A percentile compares a stretch with the other conserved stretches of the same genome.
Evolutionary conservation across 108 stramenopile species (phyloP).

Genomic region (Aurantiochytrium sp.): DNA sequence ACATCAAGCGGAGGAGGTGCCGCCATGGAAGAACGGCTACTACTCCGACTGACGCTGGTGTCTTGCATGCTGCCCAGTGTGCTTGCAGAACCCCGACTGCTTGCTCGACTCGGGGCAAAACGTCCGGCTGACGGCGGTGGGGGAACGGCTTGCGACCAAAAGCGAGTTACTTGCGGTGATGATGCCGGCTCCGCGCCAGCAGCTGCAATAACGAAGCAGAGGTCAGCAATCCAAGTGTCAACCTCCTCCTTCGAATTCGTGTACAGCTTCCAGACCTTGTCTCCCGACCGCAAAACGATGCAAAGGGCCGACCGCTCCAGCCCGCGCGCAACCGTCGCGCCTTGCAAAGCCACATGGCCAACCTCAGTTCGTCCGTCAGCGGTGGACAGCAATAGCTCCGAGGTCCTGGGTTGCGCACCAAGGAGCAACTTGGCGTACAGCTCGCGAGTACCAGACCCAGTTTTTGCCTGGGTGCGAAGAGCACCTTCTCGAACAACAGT

Average conservation of each 20-base stretch:
- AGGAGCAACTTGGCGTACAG: not conserved
- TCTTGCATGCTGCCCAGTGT: too few relatives aligned
- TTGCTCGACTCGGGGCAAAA: too few relatives aligned
- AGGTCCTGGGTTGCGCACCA: not conserved
- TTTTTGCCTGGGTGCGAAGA: not conserved
- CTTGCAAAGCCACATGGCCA: not conserved
- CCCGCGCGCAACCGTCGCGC: not conserved
- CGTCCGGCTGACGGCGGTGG: too few relatives aligned
- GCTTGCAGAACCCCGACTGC: too few relatives aligned
- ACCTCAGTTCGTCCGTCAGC: not conserved
- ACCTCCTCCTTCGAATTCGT: not conserved
- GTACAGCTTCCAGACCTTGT: not conserved
- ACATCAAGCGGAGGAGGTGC: too few relatives aligned
- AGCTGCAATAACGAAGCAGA: conserved; percentile 10
- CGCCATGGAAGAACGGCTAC: too few relatives aligned
- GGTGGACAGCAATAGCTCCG: not conserved
- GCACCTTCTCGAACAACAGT: not conserved
- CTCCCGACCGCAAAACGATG: not conserved
- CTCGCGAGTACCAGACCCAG: not conserved
- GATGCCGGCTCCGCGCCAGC: not conserved
- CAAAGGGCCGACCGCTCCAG: not conserved
- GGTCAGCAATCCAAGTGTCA: not conserved
- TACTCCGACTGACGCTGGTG: too few relatives aligned
- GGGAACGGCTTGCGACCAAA: not conserved
- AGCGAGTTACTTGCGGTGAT: not conserved